phyloP scores from a whole-genome alignment of 164 flowering plant species.

The Vitis cinerea region DNA sequence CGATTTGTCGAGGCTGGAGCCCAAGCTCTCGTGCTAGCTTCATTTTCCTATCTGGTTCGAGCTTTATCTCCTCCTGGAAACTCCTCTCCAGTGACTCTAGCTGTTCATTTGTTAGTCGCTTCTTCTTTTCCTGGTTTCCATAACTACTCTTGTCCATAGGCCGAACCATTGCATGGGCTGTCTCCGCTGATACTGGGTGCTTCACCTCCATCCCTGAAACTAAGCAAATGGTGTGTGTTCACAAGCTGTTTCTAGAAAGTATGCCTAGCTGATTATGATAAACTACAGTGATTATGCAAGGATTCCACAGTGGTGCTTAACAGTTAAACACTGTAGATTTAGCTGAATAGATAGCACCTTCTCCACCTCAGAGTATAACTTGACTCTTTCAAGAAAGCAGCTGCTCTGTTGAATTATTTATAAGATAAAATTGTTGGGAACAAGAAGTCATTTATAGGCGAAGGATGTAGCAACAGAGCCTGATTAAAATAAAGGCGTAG shows the following conservation, averaged over 20 bases:
- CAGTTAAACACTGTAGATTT: too few species aligned
- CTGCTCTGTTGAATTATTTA: too few species aligned
- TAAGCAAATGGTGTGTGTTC: not conserved
- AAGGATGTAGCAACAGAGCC: not conserved
- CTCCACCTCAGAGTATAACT: too few species aligned
- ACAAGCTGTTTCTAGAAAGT: too few species aligned
- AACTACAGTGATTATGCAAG: too few species aligned
- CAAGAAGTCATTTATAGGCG: too few species aligned
- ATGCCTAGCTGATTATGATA: too few species aligned
- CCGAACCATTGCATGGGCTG: slow-evolving; percentile 6
- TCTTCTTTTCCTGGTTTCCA: slow-evolving; percentile 55
- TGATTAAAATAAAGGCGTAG: not conserved
- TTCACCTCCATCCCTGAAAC: slow-evolving; percentile 25
- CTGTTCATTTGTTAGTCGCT: slow-evolving; percentile 61
- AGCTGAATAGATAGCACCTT: too few species aligned
- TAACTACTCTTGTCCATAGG: slow-evolving; percentile 14
- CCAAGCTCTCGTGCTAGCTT: slow-evolving; percentile 69
- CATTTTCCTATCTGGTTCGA: slow-evolving; percentile 80
- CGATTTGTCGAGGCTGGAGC: slow-evolving; percentile 74
- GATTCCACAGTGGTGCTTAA: too few species aligned
- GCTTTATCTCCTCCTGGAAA: slow-evolving; percentile 80
- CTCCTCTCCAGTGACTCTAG: slow-evolving; percentile 71
- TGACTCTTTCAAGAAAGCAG: too few species aligned
- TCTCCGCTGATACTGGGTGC: slow-evolving; percentile 9
- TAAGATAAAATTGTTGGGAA: too few species aligned